Conservation (phyloP, 768 basidiomycete genomes). For the Agrocybe pediades region DNA sequence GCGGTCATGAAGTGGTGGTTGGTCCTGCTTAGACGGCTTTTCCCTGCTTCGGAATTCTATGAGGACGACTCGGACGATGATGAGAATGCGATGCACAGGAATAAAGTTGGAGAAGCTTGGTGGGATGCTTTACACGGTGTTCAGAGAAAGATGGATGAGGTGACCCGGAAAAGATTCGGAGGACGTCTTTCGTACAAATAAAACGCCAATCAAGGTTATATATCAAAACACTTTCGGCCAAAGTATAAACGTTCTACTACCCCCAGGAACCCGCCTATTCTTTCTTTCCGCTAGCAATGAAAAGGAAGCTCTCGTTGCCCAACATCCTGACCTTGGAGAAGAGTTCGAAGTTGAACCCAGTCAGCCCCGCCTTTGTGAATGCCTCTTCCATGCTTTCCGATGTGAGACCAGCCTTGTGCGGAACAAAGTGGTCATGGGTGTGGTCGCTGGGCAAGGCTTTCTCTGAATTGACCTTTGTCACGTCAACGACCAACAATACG, state of each 20-base stretch:
- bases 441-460: constrained; percentile 23
- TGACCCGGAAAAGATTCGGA: constrained; percentile 70
- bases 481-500: constrained; percentile 54
- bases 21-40: constrained; percentile 64
- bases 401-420: constrained; percentile 30
- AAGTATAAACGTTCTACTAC: too few relatives aligned
- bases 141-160: constrained; percentile 65
- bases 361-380: constrained; percentile 26
- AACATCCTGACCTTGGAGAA: constrained; percentile 8
- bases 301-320: not conserved
- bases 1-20: constrained; percentile 85
- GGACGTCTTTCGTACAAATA: constrained; percentile 52
- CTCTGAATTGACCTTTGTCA: constrained; percentile 24
- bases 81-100: constrained; percentile 22
- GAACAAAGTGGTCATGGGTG: constrained; percentile 21
- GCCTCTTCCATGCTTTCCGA: constrained; percentile 22
- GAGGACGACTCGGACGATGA: constrained; percentile 39
- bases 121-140: constrained; percentile 78
- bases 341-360: constrained; percentile 18
- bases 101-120: constrained; percentile 69
- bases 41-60: constrained; percentile 55
- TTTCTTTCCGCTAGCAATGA: not conserved
- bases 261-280: too few relatives aligned
- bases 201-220: too few relatives aligned
- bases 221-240: too few relatives aligned